Conservation (phyloP, 768 basidiomycete species). For the Mrakia hoshinonis region DNA sequence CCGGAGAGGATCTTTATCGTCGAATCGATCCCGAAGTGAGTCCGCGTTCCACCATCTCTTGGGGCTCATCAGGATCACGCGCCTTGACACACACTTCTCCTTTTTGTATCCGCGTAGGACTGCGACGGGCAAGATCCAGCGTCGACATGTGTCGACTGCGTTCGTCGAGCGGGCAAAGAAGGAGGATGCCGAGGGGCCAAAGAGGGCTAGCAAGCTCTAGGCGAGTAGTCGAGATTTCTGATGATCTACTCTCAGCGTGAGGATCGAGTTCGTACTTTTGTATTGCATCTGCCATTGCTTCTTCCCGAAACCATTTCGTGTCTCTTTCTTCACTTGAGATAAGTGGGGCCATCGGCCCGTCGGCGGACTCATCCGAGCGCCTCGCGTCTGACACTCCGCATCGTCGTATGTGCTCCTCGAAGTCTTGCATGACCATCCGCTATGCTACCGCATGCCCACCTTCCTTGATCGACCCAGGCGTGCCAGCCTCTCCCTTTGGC, state of each 20-base stretch:
- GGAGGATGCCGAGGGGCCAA: slow-evolving; percentile 16
- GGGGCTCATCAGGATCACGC: too few species aligned
- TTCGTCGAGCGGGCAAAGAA: slow-evolving; percentile 29
- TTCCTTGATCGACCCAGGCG: background rate
- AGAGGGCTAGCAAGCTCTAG: slow-evolving; percentile 30
- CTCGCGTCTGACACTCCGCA: too few species aligned
- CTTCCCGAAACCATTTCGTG: too few species aligned
- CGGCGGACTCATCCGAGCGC: background rate
- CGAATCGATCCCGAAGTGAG: slow-evolving; percentile 32
- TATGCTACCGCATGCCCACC: background rate
- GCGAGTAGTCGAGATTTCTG: too few species aligned
- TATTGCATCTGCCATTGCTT: too few species aligned
- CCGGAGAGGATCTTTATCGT: slow-evolving; percentile 32
- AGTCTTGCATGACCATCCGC: background rate
- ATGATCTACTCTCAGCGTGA: too few species aligned
- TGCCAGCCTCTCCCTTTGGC: background rate
- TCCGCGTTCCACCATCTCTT: background rate
- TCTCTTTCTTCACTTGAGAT: too few species aligned
- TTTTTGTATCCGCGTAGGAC: slow-evolving; percentile 17
- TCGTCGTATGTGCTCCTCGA: background rate
- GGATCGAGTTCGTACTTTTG: too few species aligned
- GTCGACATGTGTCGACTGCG: slow-evolving; percentile 32
- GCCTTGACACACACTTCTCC: too few species aligned
- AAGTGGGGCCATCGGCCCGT: slow-evolving; percentile 9
- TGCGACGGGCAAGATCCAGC: slow-evolving; percentile 35